Base-by-base conservation (phyloP, 371 early-diverging fungal species). In the Antonospora locustae region DNA sequence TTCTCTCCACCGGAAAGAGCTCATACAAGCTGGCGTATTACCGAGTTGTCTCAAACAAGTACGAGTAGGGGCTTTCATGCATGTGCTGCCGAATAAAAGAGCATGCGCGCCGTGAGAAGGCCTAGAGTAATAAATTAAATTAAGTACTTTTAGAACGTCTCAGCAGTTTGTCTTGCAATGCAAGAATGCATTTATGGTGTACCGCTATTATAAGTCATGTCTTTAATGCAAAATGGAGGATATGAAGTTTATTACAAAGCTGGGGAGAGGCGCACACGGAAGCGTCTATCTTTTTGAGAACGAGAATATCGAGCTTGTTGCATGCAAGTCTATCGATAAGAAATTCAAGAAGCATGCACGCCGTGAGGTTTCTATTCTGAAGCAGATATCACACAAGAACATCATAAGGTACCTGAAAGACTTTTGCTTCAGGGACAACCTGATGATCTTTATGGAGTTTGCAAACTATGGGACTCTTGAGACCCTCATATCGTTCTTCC, bases 391-490 rank as follows among this genome's bases (percentile, higher is more conserved):
- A 28, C 91, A 96, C 71, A 82, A 81, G 52, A 84, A 91, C 54
- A 87, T 93, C 69, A 90, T 93, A 11, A 85, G 81, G 63, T 92
- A 90, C 63, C 77, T 90, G 19, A 87, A 82, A 52, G 78, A 67
- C 60, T 68, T 0, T 71, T 73, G 59, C 51, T 39, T 28, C 65
- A 79, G 86, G 49, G 87, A 87, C 62, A 82, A 82, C 66, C 82
- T 86, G 2, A 84, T 79, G 53, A 81, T 88, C 37, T 87, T 90
- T 64, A 86, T 90, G 86, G 91, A 90, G 70, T 86, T 84, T 67
- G 84, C 86, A 64, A 80, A 82, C 54, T 79, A 81, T 32, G 87
- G 88, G 32, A 82, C 83, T 58, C 61, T 90, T 46, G 80, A 81
- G 1, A 76, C 79, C 34, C 60, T 85, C 27, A 69, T 90, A 24